These are phyloP conservation scores for Meyerozyma smithsonii DNA, from an alignment of 1,139 yeast species.

Conservation along the genomic window DNA sequence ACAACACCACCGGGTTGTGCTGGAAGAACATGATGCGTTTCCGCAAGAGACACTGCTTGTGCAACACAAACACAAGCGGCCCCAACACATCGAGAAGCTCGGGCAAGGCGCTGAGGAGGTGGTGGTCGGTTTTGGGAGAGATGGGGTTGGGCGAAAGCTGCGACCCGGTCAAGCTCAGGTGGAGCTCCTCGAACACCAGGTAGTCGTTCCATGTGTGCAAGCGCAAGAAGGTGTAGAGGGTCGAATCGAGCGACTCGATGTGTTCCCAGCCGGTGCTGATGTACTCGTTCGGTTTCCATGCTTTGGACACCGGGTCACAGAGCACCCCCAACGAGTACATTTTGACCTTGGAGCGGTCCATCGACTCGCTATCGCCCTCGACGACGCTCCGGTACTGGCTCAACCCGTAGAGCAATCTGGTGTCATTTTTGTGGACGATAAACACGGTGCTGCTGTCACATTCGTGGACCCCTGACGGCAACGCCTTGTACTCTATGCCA, in stretches of 20 bases:
- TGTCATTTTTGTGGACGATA: slow-evolving; percentile 25
- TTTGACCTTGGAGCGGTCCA: slow-evolving; percentile 49
- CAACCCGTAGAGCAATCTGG: slow-evolving; percentile 33
- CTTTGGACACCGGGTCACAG: slow-evolving; percentile 34
- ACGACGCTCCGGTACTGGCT: slow-evolving; percentile 30
- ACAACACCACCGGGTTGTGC: slow-evolving; percentile 17
- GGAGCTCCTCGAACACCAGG: slow-evolving; percentile 18
- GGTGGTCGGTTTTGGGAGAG: slow-evolving; percentile 26
- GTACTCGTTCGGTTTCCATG: slow-evolving; percentile 53
- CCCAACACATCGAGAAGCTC: slow-evolving; percentile 54
- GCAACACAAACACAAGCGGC: slow-evolving; percentile 65
- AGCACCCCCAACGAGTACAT: slow-evolving; percentile 65
- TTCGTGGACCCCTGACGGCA: slow-evolving; percentile 85
- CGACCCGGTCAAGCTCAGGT: slow-evolving; percentile 9
- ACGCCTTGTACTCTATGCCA: slow-evolving; percentile 63
- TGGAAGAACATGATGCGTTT: slow-evolving; percentile 58
- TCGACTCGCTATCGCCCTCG: slow-evolving; percentile 12
- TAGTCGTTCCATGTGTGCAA: slow-evolving; percentile 15
- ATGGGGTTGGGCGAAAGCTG: slow-evolving; percentile 5
- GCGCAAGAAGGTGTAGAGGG: slow-evolving; percentile 36
- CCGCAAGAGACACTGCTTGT: slow-evolving; percentile 64
- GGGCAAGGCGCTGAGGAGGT: slow-evolving; percentile 47
- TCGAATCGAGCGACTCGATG: slow-evolving; percentile 37
- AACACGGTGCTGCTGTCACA: slow-evolving; percentile 42
- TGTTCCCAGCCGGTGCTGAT: slow-evolving; percentile 55